These are phyloP conservation scores for Russula sp. DNA, from an alignment of 768 basidiomycete species.

Conservation along the genomic window DNA sequence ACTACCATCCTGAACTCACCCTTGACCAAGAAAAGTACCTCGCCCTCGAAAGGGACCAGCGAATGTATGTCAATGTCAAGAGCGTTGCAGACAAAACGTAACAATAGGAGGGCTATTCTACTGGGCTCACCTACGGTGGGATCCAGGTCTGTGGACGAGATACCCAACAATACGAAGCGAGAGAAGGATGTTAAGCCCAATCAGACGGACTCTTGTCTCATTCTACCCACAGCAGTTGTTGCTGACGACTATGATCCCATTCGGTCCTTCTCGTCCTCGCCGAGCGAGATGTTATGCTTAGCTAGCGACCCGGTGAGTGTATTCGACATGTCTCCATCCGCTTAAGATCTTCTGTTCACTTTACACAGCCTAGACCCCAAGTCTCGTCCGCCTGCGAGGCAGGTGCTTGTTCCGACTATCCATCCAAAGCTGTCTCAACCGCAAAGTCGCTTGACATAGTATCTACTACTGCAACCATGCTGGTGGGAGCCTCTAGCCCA, in stretches of 20 bases:
- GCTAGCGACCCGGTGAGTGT: not conserved
- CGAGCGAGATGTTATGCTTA: not conserved
- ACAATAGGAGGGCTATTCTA: not conserved
- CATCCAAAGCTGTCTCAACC: not conserved
- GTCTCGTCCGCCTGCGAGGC: too few species aligned
- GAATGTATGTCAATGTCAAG: not conserved
- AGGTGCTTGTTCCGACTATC: not conserved
- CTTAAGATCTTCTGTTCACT: not conserved
- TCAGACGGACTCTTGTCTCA: not conserved
- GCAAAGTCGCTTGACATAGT: not conserved
- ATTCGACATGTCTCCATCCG: not conserved
- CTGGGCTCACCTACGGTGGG: not conserved
- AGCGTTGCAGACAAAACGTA: conserved; percentile 3
- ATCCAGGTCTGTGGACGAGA: not conserved
- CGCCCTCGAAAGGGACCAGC: not conserved
- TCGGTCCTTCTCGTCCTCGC: conserved; percentile 14
- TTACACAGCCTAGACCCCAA: not conserved
- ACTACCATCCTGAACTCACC: not conserved
- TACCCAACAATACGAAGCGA: not conserved
- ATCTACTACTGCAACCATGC: not conserved
- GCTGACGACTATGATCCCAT: conserved; percentile 15
- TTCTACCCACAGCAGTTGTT: not conserved
- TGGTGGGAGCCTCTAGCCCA: not conserved
- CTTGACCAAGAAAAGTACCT: not conserved
- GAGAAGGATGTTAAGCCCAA: not conserved